A percentile compares a stretch with the other conserved stretches of the same genome.
Conservation (phyloP, 1,284 basidiomycete genomes). For the Tilletiopsis washingtonensis region DNA sequence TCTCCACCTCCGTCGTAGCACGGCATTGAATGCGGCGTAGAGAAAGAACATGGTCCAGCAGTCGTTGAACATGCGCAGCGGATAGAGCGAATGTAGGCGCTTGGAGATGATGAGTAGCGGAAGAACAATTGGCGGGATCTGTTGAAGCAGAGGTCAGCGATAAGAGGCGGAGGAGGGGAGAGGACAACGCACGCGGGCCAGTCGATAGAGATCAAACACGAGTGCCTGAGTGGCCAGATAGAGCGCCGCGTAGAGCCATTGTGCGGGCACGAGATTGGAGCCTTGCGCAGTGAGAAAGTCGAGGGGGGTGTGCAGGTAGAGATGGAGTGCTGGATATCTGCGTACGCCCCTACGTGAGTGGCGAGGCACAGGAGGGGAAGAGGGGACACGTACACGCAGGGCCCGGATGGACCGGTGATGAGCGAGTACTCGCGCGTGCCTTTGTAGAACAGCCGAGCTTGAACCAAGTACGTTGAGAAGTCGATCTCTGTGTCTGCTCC, state of each 20-base stretch:
- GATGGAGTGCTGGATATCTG: conserved; percentile 90
- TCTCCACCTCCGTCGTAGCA: conserved; percentile 57
- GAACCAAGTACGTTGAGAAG: conserved; percentile 85
- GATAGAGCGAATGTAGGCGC: conserved; percentile 85
- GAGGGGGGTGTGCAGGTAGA: conserved; percentile 73
- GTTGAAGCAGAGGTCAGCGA: too few relatives aligned
- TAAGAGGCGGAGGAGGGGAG: too few relatives aligned
- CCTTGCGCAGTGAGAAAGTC: conserved; percentile 62
- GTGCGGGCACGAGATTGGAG: conserved; percentile 56
- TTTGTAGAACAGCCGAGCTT: conserved; percentile 67
- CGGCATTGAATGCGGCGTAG: conserved; percentile 50
- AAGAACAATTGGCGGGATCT: conserved; percentile 51
- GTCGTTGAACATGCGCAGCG: conserved; percentile 90
- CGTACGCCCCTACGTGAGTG: too few relatives aligned
- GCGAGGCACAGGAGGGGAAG: not conserved
- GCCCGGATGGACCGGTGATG: conserved; percentile 84
- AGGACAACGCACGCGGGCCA: conserved; percentile 13
- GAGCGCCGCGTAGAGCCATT: conserved; percentile 24
- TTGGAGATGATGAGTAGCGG: conserved; percentile 77
- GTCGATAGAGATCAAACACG: conserved; percentile 27
- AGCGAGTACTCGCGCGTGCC: conserved; percentile 80
- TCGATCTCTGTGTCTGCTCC: conserved; percentile 78
- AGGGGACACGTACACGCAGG: conserved; percentile 61
- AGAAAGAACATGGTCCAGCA: conserved; percentile 67
- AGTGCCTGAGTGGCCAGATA: conserved; percentile 21